These are phyloP conservation scores for Erigeron philadelphicus DNA, from an alignment of 140 eudicot genomes.

Conservation along the genomic window DNA sequence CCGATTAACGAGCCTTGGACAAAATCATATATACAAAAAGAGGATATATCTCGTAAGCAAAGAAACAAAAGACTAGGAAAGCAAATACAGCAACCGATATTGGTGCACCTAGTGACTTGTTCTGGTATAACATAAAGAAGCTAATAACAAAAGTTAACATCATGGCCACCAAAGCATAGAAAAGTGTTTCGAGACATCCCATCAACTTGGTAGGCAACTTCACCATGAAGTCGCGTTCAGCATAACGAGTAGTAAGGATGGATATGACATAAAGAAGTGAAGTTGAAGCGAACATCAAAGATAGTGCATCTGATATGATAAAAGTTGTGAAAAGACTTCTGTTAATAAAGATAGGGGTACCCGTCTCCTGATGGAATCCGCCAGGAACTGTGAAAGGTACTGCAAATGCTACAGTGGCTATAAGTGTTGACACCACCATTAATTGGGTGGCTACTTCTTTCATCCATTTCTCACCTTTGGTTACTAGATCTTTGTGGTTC, in stretches of 20 bases:
- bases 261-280: not conserved
- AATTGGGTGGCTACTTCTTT: not conserved
- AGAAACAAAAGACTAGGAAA: slow-evolving; percentile 1
- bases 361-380: not conserved
- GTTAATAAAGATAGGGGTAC: slow-evolving; percentile 8
- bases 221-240: not conserved
- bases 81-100: slow-evolving; percentile 1
- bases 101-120: slow-evolving; percentile 14
- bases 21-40: not conserved
- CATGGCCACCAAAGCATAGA: slow-evolving; percentile 13
- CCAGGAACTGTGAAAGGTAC: slow-evolving; percentile 13
- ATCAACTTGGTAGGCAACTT: not conserved
- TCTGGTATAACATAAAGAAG: slow-evolving; percentile 6
- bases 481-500: slow-evolving; percentile 4
- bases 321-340: not conserved
- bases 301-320: not conserved
- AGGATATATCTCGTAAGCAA: slow-evolving; percentile 1
- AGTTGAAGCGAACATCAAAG: slow-evolving; percentile 1
- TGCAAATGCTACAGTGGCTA: slow-evolving; percentile 12
- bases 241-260: slow-evolving; percentile 1
- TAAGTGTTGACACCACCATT: slow-evolving; percentile 13
- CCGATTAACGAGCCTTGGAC: not conserved
- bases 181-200: slow-evolving; percentile 3
- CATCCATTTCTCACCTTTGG: slow-evolving; percentile 3
- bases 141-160: slow-evolving; percentile 6